Evolutionary conservation across 2,329 filamentous ascomycete genomes (phyloP), one percentile per base, ranked within the genome.

Genomic region (Periconia digitata): DNA sequence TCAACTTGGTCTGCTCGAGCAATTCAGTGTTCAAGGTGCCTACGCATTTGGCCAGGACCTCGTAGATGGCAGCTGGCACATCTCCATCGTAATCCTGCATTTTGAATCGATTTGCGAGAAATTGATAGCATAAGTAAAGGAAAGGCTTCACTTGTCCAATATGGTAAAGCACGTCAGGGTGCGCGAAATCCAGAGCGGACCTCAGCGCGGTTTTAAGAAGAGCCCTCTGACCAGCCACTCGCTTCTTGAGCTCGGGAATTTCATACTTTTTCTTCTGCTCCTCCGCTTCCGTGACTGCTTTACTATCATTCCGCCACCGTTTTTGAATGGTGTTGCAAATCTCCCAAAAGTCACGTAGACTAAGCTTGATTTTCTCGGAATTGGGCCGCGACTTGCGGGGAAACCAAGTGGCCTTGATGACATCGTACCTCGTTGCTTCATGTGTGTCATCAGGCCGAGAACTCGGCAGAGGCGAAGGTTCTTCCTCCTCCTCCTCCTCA

Each of bases 1-100:
- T 79, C 47, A 90, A 81, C 60, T 87, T 87, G 35, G 84, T 80
- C 51, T 81, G 84, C 55, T 85, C 81, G 36, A 84, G 67, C 38
- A 77, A 76, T 50, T 80, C 83, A 54, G 79, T 81, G 41, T 78
- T 82, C 36, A 85, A 78, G 49, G 85, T 85, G 29, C 80, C 83
- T 49, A 35, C 41, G 41, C 84, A 83, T 46, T 79, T 73, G 5
- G 83, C 79, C 66, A 90, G 79, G 24, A 89, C 64, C 57, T 74
- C 73, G 40, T 76, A 72, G n/a, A 76, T 73, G 23, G 68, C 64
- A 29, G 70, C 66, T 12, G 73, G 55, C 8, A 79, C 56, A 16
- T 63, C 49, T 29, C 75, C 70, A 53, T 78, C 72, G 55, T 68
- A 66, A 46, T 79, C 76, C 39, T 75, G 71, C 37, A 68, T 68